Percentiles rank a stretch among this genome's conserved stretches.
Conservation (phyloP, 495 filamentous ascomycete genomes). For the Aspergillus biplanus region DNA sequence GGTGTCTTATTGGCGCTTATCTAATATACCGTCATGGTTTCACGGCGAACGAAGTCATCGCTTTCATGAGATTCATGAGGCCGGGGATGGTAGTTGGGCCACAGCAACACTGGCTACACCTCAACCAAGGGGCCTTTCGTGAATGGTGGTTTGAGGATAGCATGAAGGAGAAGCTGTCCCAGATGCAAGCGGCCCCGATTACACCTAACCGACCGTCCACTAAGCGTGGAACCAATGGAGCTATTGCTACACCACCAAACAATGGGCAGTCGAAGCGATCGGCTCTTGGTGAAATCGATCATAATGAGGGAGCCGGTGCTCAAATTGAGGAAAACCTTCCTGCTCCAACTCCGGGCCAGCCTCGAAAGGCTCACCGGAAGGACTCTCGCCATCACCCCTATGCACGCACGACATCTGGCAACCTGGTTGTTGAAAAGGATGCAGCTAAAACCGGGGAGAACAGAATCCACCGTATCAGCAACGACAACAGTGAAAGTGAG, state of each 20-base stretch:
- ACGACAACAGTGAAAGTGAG: slow-evolving; percentile 67
- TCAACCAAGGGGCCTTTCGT: slow-evolving; percentile 94
- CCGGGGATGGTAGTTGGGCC: slow-evolving; percentile 99
- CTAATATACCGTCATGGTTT: slow-evolving; percentile 98
- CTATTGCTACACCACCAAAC: slow-evolving; percentile 82
- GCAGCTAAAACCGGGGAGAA: slow-evolving; percentile 44
- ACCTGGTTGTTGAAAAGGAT: slow-evolving; percentile 40
- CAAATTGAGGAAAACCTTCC: slow-evolving; percentile 81
- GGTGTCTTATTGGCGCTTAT: slow-evolving; percentile 95
- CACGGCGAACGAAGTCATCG: slow-evolving; percentile 96
- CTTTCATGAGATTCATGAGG: slow-evolving; percentile 99
- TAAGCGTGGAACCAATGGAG: slow-evolving; percentile 58
- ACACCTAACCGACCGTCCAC: slow-evolving; percentile 73
- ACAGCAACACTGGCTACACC: slow-evolving; percentile 99
- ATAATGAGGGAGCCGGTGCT: slow-evolving; percentile 65
- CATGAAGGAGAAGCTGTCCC: slow-evolving; percentile 66
- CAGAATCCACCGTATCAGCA: slow-evolving; percentile 38
- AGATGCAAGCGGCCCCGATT: slow-evolving; percentile 61
- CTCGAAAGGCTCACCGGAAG: slow-evolving; percentile 78
- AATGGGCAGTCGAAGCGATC: slow-evolving; percentile 72
- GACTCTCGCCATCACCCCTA: slow-evolving; percentile 61
- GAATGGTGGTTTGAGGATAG: slow-evolving; percentile 98
- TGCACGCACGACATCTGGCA: slow-evolving; percentile 49
- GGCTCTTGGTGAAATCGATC: slow-evolving; percentile 86
- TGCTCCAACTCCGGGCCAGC: slow-evolving; percentile 94